These are phyloP conservation scores for Cutaneotrichosporon dermatis DNA, from an alignment of 1,284 basidiomycete genomes.

Conservation along the genomic window DNA sequence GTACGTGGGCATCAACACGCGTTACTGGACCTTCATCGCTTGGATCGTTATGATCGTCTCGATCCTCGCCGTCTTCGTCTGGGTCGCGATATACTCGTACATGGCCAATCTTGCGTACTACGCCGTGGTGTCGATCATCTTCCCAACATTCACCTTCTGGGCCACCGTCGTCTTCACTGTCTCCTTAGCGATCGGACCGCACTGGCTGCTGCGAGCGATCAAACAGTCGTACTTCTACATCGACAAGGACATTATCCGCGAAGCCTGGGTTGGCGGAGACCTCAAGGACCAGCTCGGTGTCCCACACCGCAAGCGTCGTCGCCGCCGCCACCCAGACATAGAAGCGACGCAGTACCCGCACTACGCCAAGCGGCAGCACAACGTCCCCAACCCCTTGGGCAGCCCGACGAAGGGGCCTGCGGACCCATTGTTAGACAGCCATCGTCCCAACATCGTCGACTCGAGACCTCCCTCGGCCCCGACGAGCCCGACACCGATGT, in stretches of 20 bases:
- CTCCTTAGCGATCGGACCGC: conserved; percentile 63
- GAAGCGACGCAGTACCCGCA: background rate
- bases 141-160: conserved; percentile 78
- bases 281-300: conserved; percentile 78
- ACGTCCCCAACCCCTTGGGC: background rate
- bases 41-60: conserved; percentile 76
- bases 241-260: conserved; percentile 70
- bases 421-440: background rate
- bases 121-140: conserved; percentile 68
- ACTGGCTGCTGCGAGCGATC: conserved; percentile 31
- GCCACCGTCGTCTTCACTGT: conserved; percentile 65
- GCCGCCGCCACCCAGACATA: conserved; percentile 3
- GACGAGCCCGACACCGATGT: background rate
- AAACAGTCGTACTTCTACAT: conserved; percentile 34
- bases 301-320: conserved; percentile 29
- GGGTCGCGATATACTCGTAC: conserved; percentile 81
- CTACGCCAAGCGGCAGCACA: conserved; percentile 1
- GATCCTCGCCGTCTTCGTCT: conserved; percentile 69
- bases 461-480: background rate
- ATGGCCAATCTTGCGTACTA: conserved; percentile 65
- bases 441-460: background rate
- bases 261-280: conserved; percentile 79
- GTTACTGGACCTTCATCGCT: conserved; percentile 86
- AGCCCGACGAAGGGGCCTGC: background rate
- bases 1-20: conserved; percentile 80